Evolutionary conservation across 176 grass and related monocot genomes (phyloP).

Genomic region (Cenchrus fungigraminus): DNA sequence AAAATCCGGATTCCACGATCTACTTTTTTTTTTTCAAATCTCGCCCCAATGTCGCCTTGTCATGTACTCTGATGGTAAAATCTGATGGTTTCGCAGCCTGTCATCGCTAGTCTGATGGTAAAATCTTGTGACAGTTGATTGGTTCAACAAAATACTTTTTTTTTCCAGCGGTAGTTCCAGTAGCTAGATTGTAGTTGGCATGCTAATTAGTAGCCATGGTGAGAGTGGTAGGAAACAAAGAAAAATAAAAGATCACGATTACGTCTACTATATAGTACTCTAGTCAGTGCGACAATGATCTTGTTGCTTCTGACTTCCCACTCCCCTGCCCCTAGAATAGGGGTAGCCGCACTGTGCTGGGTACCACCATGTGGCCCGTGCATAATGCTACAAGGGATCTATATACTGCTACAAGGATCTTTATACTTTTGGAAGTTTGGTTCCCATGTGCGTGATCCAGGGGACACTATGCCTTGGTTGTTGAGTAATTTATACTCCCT

Average conservation of each 20-base stretch:
- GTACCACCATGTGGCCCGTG: not conserved
- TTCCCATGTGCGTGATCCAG: not conserved
- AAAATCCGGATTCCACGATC: not conserved
- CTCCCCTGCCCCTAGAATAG: not conserved
- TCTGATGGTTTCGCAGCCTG: not conserved
- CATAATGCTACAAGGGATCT: not conserved
- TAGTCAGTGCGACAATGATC: not conserved
- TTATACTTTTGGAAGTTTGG: not conserved
- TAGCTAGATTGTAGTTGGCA: not conserved
- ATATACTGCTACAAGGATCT: not conserved
- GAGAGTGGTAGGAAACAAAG: not conserved
- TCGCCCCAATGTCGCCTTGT: not conserved
- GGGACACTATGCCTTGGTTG: not conserved
- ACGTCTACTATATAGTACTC: too few species aligned
- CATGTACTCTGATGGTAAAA: not conserved
- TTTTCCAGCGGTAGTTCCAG: not conserved
- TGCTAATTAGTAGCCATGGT: too few species aligned
- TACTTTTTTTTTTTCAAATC: not conserved
- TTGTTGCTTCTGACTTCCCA: not conserved
- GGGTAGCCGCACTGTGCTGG: not conserved
- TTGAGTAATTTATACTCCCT: slow-evolving; percentile 24
- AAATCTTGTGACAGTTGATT: not conserved
- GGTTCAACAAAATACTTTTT: not conserved
- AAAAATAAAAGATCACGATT: not conserved
- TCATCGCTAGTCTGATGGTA: not conserved